Percentiles rank a stretch among this genome's conserved stretches.
Conservation (phyloP, 2,329 filamentous ascomycete genomes). For the Podosphaera xanthii region DNA sequence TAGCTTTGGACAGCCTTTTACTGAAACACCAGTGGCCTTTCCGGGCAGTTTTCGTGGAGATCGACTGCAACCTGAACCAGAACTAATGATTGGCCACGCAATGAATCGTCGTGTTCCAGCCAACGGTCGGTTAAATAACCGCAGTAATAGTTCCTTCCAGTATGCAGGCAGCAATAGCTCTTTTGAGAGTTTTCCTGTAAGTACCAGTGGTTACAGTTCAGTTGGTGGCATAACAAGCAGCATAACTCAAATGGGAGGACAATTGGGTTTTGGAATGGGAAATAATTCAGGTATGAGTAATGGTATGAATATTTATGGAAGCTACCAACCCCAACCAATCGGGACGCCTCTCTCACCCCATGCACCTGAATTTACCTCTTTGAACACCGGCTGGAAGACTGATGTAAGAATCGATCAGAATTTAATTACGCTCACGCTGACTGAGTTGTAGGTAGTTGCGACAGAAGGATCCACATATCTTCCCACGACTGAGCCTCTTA, state of each 20-base stretch:
- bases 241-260: constrained; percentile 7
- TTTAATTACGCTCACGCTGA: constrained; percentile 12
- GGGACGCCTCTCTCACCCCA: constrained; percentile 49
- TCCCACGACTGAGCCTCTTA: constrained; percentile 72
- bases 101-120: constrained; percentile 10
- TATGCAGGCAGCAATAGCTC: constrained; percentile 17
- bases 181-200: constrained; percentile 15
- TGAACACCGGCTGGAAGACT: constrained; percentile 17
- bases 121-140: constrained; percentile 13
- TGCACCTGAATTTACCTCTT: constrained; percentile 49
- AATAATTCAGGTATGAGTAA: constrained; percentile 7
- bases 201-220: constrained; percentile 12
- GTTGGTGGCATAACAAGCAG: constrained; percentile 10
- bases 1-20: constrained; percentile 14
- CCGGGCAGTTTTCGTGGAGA: constrained; percentile 12
- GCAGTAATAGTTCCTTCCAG: constrained; percentile 12
- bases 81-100: constrained; percentile 12
- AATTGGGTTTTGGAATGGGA: constrained; percentile 7
- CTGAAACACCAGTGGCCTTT: constrained; percentile 12
- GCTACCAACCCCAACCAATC: constrained; percentile 28
- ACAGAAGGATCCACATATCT: constrained; percentile 54
- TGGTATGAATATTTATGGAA: constrained; percentile 15
- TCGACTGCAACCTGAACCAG: constrained; percentile 12
- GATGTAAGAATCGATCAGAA: constrained; percentile 12
- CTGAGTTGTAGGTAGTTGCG: constrained; percentile 20